Conservation (phyloP, 345 rosid genomes). For the Linum usitatissimum region DNA sequence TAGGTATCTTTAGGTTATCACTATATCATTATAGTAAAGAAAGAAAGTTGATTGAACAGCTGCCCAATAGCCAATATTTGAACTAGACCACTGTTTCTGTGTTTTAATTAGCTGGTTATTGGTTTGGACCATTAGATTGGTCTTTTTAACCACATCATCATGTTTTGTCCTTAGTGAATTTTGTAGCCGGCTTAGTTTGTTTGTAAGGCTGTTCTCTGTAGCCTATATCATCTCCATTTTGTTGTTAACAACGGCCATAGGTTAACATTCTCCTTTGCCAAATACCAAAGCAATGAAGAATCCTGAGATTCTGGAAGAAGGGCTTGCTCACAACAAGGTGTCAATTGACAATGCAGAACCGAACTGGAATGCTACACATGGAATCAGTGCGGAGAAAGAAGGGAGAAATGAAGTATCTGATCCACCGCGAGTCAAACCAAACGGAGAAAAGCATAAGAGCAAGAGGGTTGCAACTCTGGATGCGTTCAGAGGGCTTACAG, state of each 20-base stretch:
- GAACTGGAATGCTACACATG: neutral
- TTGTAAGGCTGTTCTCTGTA: neutral
- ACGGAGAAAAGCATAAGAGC: slow-evolving; percentile 24
- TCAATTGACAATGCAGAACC: slow-evolving; percentile 7
- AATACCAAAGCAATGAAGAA: slow-evolving; percentile 24
- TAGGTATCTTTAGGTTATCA: neutral
- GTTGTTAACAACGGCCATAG: neutral
- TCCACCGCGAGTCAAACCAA: slow-evolving; percentile 3
- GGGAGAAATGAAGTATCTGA: neutral
- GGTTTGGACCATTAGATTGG: neutral
- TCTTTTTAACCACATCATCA: neutral
- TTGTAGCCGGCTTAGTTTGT: neutral
- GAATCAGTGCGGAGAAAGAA: slow-evolving; percentile 8
- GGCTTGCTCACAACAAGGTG: slow-evolving; percentile 13
- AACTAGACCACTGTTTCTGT: neutral
- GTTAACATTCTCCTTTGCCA: neutral
- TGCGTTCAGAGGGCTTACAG: slow-evolving; percentile 55
- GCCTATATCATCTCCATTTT: neutral
- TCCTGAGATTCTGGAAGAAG: slow-evolving; percentile 43
- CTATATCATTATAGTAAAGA: neutral
- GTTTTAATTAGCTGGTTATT: neutral
- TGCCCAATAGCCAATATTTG: neutral
- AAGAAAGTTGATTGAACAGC: neutral
- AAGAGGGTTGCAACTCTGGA: slow-evolving; percentile 52
- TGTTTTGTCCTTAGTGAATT: neutral